Evolutionary conservation across 2,329 filamentous ascomycete genomes (phyloP).

Genomic region (Trichoderma aggressivum): DNA sequence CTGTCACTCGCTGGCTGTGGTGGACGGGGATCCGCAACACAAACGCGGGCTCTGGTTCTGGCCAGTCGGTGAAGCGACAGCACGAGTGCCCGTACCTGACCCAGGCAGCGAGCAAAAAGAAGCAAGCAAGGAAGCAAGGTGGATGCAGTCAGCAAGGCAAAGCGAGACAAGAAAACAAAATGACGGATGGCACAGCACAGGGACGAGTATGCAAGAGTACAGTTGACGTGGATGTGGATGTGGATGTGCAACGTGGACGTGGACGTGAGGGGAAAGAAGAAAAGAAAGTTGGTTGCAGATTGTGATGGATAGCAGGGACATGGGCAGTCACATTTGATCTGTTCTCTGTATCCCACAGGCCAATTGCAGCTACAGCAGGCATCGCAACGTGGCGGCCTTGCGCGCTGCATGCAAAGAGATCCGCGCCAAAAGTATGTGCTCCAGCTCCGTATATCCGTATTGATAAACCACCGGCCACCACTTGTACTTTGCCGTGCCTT

Average conservation of each 20-base stretch:
- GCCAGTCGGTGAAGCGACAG: neutral
- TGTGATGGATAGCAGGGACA: neutral
- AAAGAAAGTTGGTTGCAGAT: neutral
- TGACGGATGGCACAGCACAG: neutral
- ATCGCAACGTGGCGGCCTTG: neutral
- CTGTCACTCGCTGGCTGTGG: slow-evolving; percentile 11
- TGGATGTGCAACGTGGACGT: neutral
- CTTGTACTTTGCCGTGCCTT: neutral
- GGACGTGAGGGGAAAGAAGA: neutral
- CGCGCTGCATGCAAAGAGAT: neutral
- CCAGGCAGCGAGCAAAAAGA: neutral
- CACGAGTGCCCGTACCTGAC: neutral
- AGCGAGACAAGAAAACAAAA: neutral
- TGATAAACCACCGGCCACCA: neutral
- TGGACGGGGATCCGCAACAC: neutral
- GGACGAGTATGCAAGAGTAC: neutral
- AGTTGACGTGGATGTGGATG: neutral
- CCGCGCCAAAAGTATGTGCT: neutral
- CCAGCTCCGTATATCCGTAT: neutral
- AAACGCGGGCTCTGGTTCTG: neutral
- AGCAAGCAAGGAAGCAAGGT: neutral
- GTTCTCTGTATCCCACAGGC: neutral
- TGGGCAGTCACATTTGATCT: neutral
- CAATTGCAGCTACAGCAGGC: neutral
- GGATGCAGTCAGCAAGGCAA: neutral